These are phyloP conservation scores for Dianthus caryophyllus DNA, from an alignment of 148 eudicot genomes.

Conservation along the genomic window DNA sequence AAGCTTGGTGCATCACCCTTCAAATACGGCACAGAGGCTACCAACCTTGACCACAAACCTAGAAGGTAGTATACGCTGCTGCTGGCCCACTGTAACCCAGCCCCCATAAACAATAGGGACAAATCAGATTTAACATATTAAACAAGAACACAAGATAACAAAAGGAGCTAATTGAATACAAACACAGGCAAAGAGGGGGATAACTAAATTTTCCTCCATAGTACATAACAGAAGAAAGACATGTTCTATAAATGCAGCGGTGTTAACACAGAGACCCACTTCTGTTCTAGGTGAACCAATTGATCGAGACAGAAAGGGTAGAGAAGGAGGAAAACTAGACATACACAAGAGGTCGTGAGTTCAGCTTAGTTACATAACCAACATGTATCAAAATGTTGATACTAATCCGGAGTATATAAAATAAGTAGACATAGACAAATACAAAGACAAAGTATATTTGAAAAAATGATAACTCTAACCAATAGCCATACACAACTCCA, in stretches of 20 bases:
- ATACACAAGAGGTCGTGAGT: too few species aligned
- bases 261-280: neutral
- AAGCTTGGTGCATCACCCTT: constrained; percentile 74
- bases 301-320: too few species aligned
- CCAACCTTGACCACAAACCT: constrained; percentile 89
- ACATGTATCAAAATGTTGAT: too few species aligned
- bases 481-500: neutral
- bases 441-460: neutral
- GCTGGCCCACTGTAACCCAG: constrained; percentile 69
- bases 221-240: neutral
- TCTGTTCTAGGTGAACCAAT: too few species aligned
- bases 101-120: constrained; percentile 13
- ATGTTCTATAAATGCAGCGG: neutral
- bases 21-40: constrained; percentile 78
- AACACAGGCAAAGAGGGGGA: neutral
- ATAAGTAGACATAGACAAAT: neutral
- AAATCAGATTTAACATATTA: constrained; percentile 2
- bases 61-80: constrained; percentile 90
- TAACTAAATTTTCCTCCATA: neutral
- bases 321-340: too few species aligned
- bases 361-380: too few species aligned
- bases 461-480: neutral
- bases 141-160: neutral
- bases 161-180: neutral
- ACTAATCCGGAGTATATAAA: too few species aligned